Evolutionary conservation across 2,329 filamentous ascomycete species (phyloP).

Genomic region (Hymenoscyphus albidus): DNA sequence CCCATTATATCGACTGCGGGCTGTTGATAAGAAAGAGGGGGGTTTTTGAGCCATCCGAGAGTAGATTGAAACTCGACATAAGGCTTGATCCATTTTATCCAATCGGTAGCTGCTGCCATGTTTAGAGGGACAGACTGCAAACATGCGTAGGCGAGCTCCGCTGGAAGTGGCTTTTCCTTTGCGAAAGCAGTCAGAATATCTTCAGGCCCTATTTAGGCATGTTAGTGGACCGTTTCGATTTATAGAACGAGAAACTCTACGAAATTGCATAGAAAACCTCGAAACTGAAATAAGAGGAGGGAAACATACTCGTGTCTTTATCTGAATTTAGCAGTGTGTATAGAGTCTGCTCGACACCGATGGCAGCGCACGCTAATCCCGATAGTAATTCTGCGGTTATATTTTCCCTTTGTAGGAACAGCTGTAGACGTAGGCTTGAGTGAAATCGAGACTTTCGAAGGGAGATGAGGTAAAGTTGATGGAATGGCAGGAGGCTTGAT

Average conservation of each 20-base stretch:
- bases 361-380: not conserved
- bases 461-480: not conserved
- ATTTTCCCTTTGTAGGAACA: not conserved
- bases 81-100: not conserved
- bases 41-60: constrained; percentile 12
- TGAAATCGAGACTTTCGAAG: not conserved
- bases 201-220: not conserved
- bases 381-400: not conserved
- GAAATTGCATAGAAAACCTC: not conserved
- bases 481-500: not conserved
- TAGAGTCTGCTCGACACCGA: not conserved
- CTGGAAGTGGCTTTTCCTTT: not conserved
- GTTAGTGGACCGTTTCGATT: not conserved
- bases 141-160: constrained; percentile 5
- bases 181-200: not conserved
- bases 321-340: not conserved
- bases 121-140: constrained; percentile 6
- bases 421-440: not conserved
- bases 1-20: constrained; percentile 13
- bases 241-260: no score
- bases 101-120: not conserved
- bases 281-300: not conserved
- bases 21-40: constrained; percentile 14
- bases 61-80: constrained; percentile 9
- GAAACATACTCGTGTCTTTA: not conserved